Base-by-base conservation (phyloP, 2,329 filamentous ascomycete genomes). In the Cordyceps militaris region DNA sequence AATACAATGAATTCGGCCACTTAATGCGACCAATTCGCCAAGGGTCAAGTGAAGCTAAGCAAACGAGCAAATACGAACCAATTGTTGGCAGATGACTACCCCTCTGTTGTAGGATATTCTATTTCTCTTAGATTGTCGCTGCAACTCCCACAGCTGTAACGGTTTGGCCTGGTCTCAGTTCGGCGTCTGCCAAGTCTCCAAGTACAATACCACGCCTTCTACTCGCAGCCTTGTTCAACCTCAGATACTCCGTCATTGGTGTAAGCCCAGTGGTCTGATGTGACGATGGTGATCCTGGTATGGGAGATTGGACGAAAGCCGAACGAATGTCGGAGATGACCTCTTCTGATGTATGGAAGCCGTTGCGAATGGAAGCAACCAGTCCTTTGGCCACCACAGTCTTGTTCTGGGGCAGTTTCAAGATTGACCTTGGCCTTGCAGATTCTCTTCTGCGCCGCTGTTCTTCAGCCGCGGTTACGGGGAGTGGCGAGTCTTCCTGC, bases 391-490 rank as follows among this genome's bases (percentile, higher is more conserved):
- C 23, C 32, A 4, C 28, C 11, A 24, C 2, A 60, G 57, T n/a
- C 54, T 32, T 47, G 49, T 34, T 9, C 56, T 60, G n/a, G 57
- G 28, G 32, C n/a, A 28, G 26, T 44, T 72, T 73, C 30, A 75
- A 51, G 26, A 75, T 75, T 1, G 73, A 70, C 1, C 67, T 69
- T 6, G 70, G 67, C 14, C 62, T 60, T 4, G 43, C 59, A 3
- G 63, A 63, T 50, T 66, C 68, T 34, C 73, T 65, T 28, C 73
- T 67, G 23, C 67, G 66, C 13, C 63, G 61, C 59, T 73, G 69
- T 59, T 75, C 73, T 48, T 75, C 68, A 47, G 66, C 60, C 32
- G 74, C 57, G 1, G 72, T 72, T n/a, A 64, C 68, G 6, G 69
- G 66, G 6, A 60, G 61, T 2, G 65, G 65, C 9, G 63, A 64